Conservation (phyloP, 768 basidiomycete genomes). For the Suillus luteus region DNA sequence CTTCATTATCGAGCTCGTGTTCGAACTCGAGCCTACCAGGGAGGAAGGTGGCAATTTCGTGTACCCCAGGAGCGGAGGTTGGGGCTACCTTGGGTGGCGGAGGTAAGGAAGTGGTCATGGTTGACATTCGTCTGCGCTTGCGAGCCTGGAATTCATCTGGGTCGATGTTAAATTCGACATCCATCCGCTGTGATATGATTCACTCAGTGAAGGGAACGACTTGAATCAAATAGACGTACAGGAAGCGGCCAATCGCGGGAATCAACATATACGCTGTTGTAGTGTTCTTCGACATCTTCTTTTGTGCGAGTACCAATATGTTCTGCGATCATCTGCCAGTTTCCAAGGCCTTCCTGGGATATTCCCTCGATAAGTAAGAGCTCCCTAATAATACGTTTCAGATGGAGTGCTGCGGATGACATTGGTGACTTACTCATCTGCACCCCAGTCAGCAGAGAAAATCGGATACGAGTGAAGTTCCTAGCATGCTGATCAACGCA, state of each 20-base stretch:
- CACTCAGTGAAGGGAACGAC: conserved; percentile 18
- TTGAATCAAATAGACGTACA: conserved; percentile 45
- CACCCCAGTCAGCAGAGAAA: conserved; percentile 94
- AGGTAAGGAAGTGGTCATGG: conserved; percentile 61
- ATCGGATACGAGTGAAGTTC: conserved; percentile 97
- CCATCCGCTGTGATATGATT: conserved; percentile 36
- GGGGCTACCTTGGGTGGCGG: conserved; percentile 73
- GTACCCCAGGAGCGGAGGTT: conserved; percentile 87
- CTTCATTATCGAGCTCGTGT: conserved; percentile 96
- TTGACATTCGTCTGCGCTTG: conserved; percentile 86
- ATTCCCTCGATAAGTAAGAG: conserved; percentile 88
- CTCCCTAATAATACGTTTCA: conserved; percentile 55
- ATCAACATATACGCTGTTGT: conserved; percentile 76
- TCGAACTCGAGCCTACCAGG: conserved; percentile 99
- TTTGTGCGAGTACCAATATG: conserved; percentile 93
- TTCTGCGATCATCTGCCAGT: conserved; percentile 95
- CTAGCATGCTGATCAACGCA: conserved; percentile 40
- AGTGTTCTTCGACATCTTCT: conserved; percentile 92
- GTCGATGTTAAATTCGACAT: conserved; percentile 68
- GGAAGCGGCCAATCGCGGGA: conserved; percentile 81
- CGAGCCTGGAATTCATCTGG: conserved; percentile 83
- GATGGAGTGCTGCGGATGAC: neutral
- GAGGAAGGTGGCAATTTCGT: conserved; percentile 91
- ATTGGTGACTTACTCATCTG: conserved; percentile 76
- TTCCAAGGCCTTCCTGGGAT: conserved; percentile 85